Conservation (phyloP, 306 rosid species). For the Parietaria judaica region DNA sequence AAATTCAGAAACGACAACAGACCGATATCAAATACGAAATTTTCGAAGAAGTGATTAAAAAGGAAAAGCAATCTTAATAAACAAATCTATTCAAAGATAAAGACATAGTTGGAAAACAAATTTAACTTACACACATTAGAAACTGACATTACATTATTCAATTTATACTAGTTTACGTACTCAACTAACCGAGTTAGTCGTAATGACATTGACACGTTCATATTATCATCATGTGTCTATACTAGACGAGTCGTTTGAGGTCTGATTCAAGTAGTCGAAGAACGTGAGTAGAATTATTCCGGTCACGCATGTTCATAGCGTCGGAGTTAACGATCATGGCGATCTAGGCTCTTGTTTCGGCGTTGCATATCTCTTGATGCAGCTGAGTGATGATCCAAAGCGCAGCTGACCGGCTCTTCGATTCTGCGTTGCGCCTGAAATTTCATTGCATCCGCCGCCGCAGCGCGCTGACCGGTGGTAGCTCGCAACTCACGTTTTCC, state of each 20-base stretch:
- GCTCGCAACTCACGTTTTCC: slow-evolving; percentile 28
- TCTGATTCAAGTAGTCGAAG: slow-evolving; percentile 9
- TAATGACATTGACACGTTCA: no score
- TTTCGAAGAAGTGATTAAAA: no score
- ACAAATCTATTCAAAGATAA: no score
- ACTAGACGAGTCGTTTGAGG: slow-evolving; percentile 2
- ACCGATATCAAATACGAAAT: no score
- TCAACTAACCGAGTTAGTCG: no score
- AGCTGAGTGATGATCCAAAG: slow-evolving; percentile 44
- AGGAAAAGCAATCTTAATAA: no score
- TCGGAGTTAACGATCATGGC: slow-evolving; percentile 12
- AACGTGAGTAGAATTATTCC: not conserved
- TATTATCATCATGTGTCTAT: no score
- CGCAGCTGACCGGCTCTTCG: slow-evolving; percentile 66
- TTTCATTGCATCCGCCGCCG: slow-evolving; percentile 45
- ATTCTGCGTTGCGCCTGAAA: slow-evolving; percentile 54
- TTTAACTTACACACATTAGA: no score
- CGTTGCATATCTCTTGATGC: slow-evolving; percentile 33
- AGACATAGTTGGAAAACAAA: no score
- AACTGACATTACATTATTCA: no score
- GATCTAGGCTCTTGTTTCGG: slow-evolving; percentile 45
- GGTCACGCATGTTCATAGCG: slow-evolving; percentile 15
- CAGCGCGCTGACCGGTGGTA: slow-evolving; percentile 34
- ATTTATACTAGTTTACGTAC: no score
- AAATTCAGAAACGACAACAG: no score